Evolutionary conservation across 306 rosid species (phyloP), one percentile per base, ranked within the genome.

Genomic region (Purshia tridentata): DNA sequence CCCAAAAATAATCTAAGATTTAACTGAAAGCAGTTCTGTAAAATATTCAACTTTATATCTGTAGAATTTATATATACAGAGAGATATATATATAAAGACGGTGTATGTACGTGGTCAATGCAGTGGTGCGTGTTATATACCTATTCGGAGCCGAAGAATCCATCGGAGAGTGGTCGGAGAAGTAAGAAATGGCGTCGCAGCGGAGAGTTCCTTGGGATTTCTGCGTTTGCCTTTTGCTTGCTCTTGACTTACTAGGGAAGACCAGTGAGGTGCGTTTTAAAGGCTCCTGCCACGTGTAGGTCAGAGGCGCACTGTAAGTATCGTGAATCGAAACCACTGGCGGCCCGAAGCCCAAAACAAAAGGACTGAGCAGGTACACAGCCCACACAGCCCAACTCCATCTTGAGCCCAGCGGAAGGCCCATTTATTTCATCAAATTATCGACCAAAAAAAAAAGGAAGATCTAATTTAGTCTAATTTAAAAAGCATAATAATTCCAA

Each of bases 91-190:
- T 6, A 39, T 9, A 14, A 6, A 14, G 8, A 59, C 7, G 2
- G 12, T 6, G 9, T 29, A 61, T 9, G 4, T 15, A 12, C 2
- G 12, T 9, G 62, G 65, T 20, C 13, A 15, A 41, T 37, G 57
- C 35, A 49, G 40, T 42, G 18, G 62, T 19, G 20, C 6, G 66
- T 20, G 18, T 44, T 6, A 4, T 2, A 44, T 80, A 80, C 83
- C 80, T 55, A 57, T 72, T 15, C 6, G 23, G 14, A 18, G 22
- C 53, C 50, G 79, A 59, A 20, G 56, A 16, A 54, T 72, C 64
- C 83, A 80, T 80, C 56, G 54, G 75, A 50, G 60, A 73, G 75
- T 40, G 40, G 70, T 60, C 70, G 78, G 75, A 62, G 67, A 61
- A 4, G n/a, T 48, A 1, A 8, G 23, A 42, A 11, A 70, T 65